phyloP scores from a whole-genome alignment of 306 rosid species.

The Arachis stenosperma region DNA sequence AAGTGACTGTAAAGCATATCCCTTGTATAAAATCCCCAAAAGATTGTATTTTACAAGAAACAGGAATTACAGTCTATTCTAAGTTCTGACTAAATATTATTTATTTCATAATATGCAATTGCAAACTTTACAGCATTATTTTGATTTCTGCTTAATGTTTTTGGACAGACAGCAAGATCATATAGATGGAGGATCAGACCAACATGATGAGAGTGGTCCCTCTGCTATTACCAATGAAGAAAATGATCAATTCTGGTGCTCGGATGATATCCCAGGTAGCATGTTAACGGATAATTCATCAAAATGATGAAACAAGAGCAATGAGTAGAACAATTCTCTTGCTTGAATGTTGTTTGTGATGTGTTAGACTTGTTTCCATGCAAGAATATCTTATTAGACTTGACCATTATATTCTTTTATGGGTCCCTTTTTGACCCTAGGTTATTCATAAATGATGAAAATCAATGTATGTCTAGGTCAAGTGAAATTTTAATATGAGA shows the following conservation, averaged over 20 bases:
- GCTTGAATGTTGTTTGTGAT: no score
- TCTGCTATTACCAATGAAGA: constrained; percentile 56
- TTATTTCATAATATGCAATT: constrained; percentile 33
- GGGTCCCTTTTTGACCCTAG: no score
- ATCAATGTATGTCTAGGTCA: no score
- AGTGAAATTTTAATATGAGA: no score
- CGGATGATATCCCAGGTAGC: constrained; percentile 84
- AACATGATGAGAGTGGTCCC: constrained; percentile 56
- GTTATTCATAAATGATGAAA: no score
- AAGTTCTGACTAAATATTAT: constrained; percentile 4
- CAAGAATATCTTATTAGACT: no score
- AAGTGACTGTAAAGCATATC: background rate
- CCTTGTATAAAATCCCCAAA: background rate
- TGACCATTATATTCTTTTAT: no score
- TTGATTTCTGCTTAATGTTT: constrained; percentile 30
- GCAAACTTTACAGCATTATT: background rate
- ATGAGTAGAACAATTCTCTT: background rate
- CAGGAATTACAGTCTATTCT: constrained; percentile 3
- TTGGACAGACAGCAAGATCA: constrained; percentile 74
- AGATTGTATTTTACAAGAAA: constrained; percentile 22
- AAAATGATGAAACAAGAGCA: constrained; percentile 26
- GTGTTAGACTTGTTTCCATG: no score
- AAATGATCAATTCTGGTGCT: constrained; percentile 76
- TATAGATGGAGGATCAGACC: constrained; percentile 59
- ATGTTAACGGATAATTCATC: constrained; percentile 2